Evolutionary conservation across 345 rosid genomes (phyloP).

Genomic region (Geranium rotundifolium): DNA sequence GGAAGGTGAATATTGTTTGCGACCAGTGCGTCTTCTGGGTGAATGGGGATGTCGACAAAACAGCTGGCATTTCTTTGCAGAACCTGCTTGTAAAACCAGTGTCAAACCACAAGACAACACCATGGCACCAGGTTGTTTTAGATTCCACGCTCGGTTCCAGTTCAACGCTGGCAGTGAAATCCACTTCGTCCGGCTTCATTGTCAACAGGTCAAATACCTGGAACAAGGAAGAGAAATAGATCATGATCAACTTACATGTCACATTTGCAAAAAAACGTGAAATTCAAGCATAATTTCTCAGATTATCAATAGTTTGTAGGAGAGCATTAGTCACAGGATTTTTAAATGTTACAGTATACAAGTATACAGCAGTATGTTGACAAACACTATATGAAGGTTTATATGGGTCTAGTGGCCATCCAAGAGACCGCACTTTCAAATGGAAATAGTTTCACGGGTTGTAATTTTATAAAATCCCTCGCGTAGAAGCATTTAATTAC

Average conservation of each 20-base stretch:
- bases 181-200: constrained; percentile 83
- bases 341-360: too few species aligned
- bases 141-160: constrained; percentile 24
- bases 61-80: constrained; percentile 72
- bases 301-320: too few species aligned
- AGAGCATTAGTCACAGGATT: too few species aligned
- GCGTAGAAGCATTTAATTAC: too few species aligned
- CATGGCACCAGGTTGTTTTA: constrained; percentile 42
- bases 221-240: constrained; percentile 6
- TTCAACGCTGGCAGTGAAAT: constrained; percentile 60
- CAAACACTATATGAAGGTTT: too few species aligned
- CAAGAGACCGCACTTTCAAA: too few species aligned
- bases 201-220: constrained; percentile 73
- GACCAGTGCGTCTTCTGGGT: constrained; percentile 86
- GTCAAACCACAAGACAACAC: constrained; percentile 84
- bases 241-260: not conserved
- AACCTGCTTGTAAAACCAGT: constrained; percentile 75
- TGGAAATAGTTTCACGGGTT: too few species aligned
- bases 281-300: too few species aligned
- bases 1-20: constrained; percentile 75
- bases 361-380: too few species aligned
- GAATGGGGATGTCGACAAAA: constrained; percentile 76
- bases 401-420: too few species aligned
- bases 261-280: too few species aligned
- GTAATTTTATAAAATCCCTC: too few species aligned